Evolutionary conservation across 352 stramenopile genomes (phyloP), one percentile per base, ranked within the genome.

Genomic region (Globisporangium polare): DNA sequence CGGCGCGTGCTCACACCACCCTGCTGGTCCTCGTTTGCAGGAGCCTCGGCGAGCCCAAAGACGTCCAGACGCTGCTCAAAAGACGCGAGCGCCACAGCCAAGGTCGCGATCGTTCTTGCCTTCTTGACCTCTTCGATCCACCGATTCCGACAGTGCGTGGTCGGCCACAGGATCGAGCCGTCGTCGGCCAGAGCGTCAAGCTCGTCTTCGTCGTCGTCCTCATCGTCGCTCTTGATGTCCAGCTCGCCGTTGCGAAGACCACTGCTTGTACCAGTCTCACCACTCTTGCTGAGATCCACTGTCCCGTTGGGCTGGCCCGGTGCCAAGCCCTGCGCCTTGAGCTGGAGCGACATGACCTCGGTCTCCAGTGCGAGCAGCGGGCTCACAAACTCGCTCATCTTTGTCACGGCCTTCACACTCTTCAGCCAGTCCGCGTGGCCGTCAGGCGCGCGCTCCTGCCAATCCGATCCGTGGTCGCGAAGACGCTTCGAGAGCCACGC

Each of bases 191-290:
- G 54, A 20, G 62, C 61, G 29, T 92, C 86, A 17, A 83, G 71
- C 15, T 92, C 75, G 37, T 95, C 86, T 18, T 94, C 86, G 1
- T 94, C 84, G 20, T 94, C 81, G 2, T 89, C 77, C 45, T 93
- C 81, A 18, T 89, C 76, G 17, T 91, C 80, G 46, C 71, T 83
- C 56, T 83, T 87, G n/a, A 88, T 76, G 9, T 88, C 62, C 22
- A 89, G 74, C 18, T 69, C 68, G 9, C 49, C 22, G 13, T 12
- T 50, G 13, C 54, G 20, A 35, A 35, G 5, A 35, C 29, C 29
- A 27, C 39, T 72, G 7, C 22, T 43, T 4, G 12, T 58, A 6
- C 24, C 27, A 49, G n/a, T 39, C 10, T 57, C 20, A 20, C 29
- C 31, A 15, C 10, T 31, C 53, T 47, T 37, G 27, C 17, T 66